Base-by-base conservation (phyloP, 805 yeast species). In the Myxozyma melibiosi region DNA sequence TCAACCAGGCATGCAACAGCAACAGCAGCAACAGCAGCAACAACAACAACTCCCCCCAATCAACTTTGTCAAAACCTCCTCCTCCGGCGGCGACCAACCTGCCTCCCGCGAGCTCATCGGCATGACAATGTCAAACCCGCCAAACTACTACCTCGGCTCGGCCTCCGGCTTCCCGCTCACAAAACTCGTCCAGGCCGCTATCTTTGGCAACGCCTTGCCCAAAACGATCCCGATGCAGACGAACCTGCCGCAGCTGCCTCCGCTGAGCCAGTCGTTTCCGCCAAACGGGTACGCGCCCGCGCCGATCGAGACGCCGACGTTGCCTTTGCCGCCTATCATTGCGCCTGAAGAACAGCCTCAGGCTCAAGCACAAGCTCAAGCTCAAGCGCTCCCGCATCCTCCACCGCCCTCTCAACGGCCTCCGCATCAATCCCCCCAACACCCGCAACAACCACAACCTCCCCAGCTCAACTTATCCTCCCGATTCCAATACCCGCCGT, bases 81-180 rank as follows among this genome's bases (percentile, higher is more conserved):
- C 51, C 14, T 30, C 55, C 7, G 39, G 47, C 4, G 48, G 49
- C n/a, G 55, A 54, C 30, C 58, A 61, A 24, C 52, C 58, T 11
- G 46, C 47, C 52, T n/a, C 33, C n/a, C 38, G 57, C 6, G 57
- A 49, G 16, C 18, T 53, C 16, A 30, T 43, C 24, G 56, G 27
- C 3, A 34, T 55, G 43, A 37, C 54, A 8, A 8, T 13, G 25
- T 16, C 41, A 8, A 33, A 37, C 7, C 33, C 56, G 22, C 44
- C 58, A 34, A 43, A 53, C 14, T 47, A 56, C 28, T 58, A 58
- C 28, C 51, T 58, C 14, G 63, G 63, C 16, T 56, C 61, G 4
- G 44, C 63, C 3, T 59, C 63, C 13, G 63, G 63, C 5, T 59
- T 56, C 48, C 58, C 63, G 5, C 54, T 59, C 27, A 52, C 62